These are phyloP conservation scores for Myotisia sp. DNA, from an alignment of 2,329 filamentous ascomycete genomes.

Conservation along the genomic window DNA sequence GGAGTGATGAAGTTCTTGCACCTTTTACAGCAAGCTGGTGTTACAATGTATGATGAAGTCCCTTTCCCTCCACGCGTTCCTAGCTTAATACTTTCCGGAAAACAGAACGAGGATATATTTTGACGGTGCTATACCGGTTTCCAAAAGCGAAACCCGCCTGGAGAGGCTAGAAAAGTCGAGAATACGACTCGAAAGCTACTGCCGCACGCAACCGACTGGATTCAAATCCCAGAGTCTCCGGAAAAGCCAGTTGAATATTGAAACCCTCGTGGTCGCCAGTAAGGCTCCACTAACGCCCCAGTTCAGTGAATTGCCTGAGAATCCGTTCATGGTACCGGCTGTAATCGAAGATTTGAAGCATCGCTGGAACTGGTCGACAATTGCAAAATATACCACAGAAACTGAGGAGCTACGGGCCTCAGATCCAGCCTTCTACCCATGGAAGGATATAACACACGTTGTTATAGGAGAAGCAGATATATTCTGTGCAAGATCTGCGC, in stretches of 20 bases:
- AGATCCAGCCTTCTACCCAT: conserved; percentile 9
- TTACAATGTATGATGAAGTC: conserved; percentile 45
- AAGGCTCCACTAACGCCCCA: conserved; percentile 16
- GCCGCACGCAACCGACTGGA: conserved; percentile 22
- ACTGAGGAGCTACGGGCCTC: conserved; percentile 4
- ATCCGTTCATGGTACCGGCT: conserved; percentile 61
- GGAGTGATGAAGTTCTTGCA: conserved; percentile 50
- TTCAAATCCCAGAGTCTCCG: conserved; percentile 12
- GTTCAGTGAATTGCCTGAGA: conserved; percentile 34
- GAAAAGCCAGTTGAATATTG: conserved; percentile 7
- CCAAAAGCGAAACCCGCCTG: conserved; percentile 50
- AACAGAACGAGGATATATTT: conserved; percentile 60
- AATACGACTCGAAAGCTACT: conserved; percentile 40
- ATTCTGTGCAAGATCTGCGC: conserved; percentile 57
- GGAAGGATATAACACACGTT: conserved; percentile 36
- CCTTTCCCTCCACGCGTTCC: neutral
- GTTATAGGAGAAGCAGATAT: conserved; percentile 75
- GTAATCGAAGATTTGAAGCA: conserved; percentile 56
- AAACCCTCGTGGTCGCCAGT: conserved; percentile 17
- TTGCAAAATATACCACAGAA: conserved; percentile 10
- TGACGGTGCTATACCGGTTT: conserved; percentile 61
- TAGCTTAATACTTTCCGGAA: conserved; percentile 5
- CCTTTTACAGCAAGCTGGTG: conserved; percentile 39
- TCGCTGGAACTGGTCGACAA: conserved; percentile 21
- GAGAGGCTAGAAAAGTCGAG: conserved; percentile 47